Percentiles rank a stretch among this genome's conserved stretches.
phyloP scores from a whole-genome alignment of 345 rosid species.

The Acer saccharum region DNA sequence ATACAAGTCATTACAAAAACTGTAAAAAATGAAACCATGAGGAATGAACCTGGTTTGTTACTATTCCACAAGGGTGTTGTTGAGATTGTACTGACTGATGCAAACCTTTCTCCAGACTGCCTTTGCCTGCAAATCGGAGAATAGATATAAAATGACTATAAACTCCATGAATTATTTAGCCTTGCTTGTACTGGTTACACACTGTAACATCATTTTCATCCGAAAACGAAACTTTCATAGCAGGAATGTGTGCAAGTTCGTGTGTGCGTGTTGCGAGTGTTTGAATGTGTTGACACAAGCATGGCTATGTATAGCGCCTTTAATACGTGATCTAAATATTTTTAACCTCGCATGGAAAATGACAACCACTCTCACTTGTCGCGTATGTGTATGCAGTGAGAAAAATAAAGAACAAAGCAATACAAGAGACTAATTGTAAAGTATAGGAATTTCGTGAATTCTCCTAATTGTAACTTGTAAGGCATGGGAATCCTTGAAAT shows the following conservation, averaged over 20 bases:
- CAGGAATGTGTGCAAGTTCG: not conserved
- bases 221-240: not conserved
- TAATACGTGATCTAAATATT: not conserved
- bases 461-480: too few species aligned
- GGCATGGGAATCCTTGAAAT: not conserved
- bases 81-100: conserved; percentile 46
- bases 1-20: conserved; percentile 38
- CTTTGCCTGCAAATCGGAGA: conserved; percentile 41
- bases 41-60: conserved; percentile 35
- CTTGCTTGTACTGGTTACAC: not conserved
- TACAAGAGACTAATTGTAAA: too few species aligned
- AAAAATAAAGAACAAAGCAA: too few species aligned
- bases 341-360: too few species aligned
- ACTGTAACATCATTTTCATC: not conserved
- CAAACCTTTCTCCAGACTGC: conserved; percentile 59
- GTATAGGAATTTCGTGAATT: too few species aligned
- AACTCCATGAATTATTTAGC: not conserved
- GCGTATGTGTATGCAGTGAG: too few species aligned
- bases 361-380: too few species aligned
- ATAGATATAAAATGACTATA: not conserved
- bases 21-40: conserved; percentile 31
- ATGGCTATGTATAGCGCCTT: not conserved
- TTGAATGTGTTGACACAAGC: not conserved
- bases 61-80: conserved; percentile 29
- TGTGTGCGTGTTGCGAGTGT: not conserved